Conservation (phyloP, 2,329 filamentous ascomycete genomes). For the Colletotrichum cereale region DNA sequence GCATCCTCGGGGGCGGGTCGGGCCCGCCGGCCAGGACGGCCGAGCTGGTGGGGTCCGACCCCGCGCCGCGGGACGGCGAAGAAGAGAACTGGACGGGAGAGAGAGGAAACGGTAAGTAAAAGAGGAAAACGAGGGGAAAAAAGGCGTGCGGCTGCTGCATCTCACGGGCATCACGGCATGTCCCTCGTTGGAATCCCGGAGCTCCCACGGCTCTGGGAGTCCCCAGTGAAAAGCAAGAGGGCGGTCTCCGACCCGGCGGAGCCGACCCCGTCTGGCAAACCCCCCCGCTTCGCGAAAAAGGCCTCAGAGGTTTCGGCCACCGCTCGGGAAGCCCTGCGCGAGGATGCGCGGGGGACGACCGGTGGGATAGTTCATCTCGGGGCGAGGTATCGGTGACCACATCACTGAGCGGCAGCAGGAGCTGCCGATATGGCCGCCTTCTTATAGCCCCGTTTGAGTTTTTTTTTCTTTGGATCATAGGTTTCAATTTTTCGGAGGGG, state of each 20-base stretch:
- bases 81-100: conserved; percentile 52
- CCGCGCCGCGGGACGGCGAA: conserved; percentile 47
- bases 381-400: conserved; percentile 77
- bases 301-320: conserved; percentile 33
- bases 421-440: conserved; percentile 69
- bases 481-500: no score
- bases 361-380: conserved; percentile 63
- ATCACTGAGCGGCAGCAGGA: conserved; percentile 60
- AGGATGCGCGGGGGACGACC: conserved; percentile 45
- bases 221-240: conserved; percentile 60
- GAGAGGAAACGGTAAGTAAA: conserved; percentile 13
- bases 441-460: conserved; percentile 60
- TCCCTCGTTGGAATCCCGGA: conserved; percentile 65
- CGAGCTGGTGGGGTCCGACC: conserved; percentile 46
- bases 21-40: conserved; percentile 44
- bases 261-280: conserved; percentile 58
- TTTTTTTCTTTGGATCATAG: not conserved
- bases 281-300: not conserved
- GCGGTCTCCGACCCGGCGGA: conserved; percentile 47
- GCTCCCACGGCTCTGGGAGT: conserved; percentile 62
- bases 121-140: not conserved
- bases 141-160: not conserved
- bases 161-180: conserved; percentile 46
- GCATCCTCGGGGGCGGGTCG: conserved; percentile 44
- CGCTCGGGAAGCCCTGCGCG: conserved; percentile 16